A percentile compares a stretch with the other conserved stretches of the same genome.
These are phyloP conservation scores for Phaeosphaeriaceae sp. DNA, from an alignment of 2,329 filamentous ascomycete genomes.

Conservation along the genomic window DNA sequence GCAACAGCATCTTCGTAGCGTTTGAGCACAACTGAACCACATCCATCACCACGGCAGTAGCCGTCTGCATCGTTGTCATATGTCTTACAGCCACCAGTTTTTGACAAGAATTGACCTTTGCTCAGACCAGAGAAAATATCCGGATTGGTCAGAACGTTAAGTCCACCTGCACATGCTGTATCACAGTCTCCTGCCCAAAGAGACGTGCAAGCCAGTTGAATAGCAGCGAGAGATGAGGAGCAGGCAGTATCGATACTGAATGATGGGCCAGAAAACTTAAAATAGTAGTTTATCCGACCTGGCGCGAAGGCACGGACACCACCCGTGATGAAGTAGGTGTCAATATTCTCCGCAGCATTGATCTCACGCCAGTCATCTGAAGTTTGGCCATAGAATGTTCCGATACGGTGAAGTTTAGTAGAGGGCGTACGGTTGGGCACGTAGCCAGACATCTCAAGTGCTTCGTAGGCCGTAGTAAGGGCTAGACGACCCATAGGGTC, in stretches of 20 bases:
- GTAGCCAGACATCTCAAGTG: slow-evolving; percentile 80
- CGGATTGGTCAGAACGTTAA: slow-evolving; percentile 80
- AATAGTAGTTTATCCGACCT: slow-evolving; percentile 76
- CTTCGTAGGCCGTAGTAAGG: slow-evolving; percentile 78
- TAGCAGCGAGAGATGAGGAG: slow-evolving; percentile 74
- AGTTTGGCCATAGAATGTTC: slow-evolving; percentile 76
- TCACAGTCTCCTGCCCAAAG: slow-evolving; percentile 79
- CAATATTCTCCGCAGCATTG: slow-evolving; percentile 73
- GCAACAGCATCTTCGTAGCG: slow-evolving; percentile 77
- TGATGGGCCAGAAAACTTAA: slow-evolving; percentile 76
- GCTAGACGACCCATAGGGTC: slow-evolving; percentile 82
- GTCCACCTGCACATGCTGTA: slow-evolving; percentile 78
- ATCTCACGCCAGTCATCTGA: slow-evolving; percentile 80
- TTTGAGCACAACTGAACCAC: slow-evolving; percentile 78
- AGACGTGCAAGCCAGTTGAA: slow-evolving; percentile 74
- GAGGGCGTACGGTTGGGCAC: slow-evolving; percentile 74
- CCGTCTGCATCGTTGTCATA: slow-evolving; percentile 83
- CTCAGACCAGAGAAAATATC: slow-evolving; percentile 79
- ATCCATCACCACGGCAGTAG: slow-evolving; percentile 80
- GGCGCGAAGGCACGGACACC: slow-evolving; percentile 67
- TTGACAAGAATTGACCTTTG: slow-evolving; percentile 78
- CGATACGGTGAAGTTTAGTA: slow-evolving; percentile 68
- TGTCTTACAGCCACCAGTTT: slow-evolving; percentile 77
- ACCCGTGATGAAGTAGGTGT: slow-evolving; percentile 71
- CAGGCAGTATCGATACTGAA: slow-evolving; percentile 80